Conservation (phyloP, 495 filamentous ascomycete genomes). For the Tuber magnatum region DNA sequence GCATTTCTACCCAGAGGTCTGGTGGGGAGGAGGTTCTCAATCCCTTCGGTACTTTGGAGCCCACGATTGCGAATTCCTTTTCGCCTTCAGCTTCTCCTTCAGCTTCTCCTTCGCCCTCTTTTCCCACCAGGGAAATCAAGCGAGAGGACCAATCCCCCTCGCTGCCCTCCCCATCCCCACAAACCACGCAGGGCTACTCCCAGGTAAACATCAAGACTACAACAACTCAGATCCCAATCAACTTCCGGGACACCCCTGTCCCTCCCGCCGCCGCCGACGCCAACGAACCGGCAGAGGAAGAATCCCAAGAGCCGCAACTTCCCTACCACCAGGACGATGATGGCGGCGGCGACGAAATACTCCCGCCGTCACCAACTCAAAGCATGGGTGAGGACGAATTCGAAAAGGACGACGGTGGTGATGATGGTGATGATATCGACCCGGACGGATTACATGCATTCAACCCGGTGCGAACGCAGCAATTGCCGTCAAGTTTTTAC, state of each 20-base stretch:
- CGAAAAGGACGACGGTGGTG: not conserved
- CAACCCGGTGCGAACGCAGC: conserved; percentile 22
- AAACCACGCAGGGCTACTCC: not conserved
- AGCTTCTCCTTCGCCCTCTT: not conserved
- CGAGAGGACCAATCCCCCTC: not conserved
- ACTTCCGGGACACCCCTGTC: not conserved
- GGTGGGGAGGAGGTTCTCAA: not conserved
- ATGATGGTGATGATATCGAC: not conserved
- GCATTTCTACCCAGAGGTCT: conserved; percentile 3
- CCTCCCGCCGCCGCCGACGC: not conserved
- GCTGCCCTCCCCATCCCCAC: not conserved
- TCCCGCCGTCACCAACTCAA: not conserved
- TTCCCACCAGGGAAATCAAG: not conserved
- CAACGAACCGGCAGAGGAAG: not conserved
- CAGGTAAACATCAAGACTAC: not conserved
- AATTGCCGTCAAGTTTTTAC: conserved; percentile 30
- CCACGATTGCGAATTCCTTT: not conserved
- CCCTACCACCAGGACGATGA: not conserved
- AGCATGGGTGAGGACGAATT: not conserved
- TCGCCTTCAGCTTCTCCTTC: not conserved
- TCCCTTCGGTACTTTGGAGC: not conserved
- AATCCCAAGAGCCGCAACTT: not conserved
- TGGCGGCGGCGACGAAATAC: not conserved
- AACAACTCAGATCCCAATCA: not conserved
- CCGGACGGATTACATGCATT: conserved; percentile 11